These are phyloP conservation scores for Erodium chrysanthum DNA, from an alignment of 441 rosid genomes.

Conservation along the genomic window DNA sequence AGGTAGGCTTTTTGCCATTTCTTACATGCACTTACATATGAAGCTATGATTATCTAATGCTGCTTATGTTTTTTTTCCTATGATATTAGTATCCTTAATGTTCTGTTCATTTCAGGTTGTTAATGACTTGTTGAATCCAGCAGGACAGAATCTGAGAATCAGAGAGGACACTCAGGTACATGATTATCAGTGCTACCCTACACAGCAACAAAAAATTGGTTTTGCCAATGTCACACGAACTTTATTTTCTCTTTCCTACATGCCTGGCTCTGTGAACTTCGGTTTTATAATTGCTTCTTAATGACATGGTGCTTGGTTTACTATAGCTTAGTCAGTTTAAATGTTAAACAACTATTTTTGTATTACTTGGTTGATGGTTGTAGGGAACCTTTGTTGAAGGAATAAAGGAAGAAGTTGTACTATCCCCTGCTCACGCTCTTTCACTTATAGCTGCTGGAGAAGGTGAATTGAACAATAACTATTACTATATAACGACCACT, in stretches of 20 bases:
- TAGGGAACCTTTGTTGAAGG: constrained; percentile 99
- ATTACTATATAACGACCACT: not conserved
- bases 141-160: constrained; percentile 90
- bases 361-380: constrained; percentile 22
- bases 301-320: not conserved
- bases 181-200: constrained; percentile 3
- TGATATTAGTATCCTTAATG: constrained; percentile 19
- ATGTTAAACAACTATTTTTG: constrained; percentile 1
- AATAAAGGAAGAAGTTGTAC: constrained; percentile 94
- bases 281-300: not conserved
- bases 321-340: not conserved
- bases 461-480: constrained; percentile 36
- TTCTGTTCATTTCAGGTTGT: constrained; percentile 60
- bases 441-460: constrained; percentile 99
- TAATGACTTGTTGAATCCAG: constrained; percentile 91
- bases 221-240: not conserved
- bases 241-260: not conserved
- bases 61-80: not conserved
- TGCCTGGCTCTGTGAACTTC: not conserved
- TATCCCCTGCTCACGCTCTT: constrained; percentile 98
- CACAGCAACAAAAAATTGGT: not conserved
- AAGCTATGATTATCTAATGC: not conserved
- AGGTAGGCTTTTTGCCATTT: constrained; percentile 37
- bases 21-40: not conserved
- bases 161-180: constrained; percentile 97